These are phyloP conservation scores for Pyrus communis DNA, from an alignment of 306 rosid species.

Conservation along the genomic window DNA sequence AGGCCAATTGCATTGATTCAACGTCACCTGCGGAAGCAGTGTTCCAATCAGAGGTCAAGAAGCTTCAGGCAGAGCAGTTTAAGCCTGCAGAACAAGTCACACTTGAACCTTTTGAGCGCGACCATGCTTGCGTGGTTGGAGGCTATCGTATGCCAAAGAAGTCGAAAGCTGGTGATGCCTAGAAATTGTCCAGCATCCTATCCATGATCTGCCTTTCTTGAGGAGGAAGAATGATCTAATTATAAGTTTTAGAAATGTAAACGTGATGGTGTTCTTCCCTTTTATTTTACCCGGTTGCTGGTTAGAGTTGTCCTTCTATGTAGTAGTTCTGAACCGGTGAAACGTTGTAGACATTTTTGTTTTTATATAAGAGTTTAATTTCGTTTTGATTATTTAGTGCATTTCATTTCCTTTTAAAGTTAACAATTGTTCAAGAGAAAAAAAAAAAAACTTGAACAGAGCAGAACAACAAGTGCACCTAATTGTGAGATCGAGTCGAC, in stretches of 20 bases:
- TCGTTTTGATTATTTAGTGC: not conserved
- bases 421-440: too few species aligned
- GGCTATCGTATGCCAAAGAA: constrained; percentile 66
- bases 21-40: constrained; percentile 75
- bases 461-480: too few species aligned
- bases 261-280: not conserved
- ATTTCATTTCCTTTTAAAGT: too few species aligned
- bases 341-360: not conserved
- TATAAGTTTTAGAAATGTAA: not conserved
- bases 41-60: constrained; percentile 68
- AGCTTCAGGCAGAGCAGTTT: constrained; percentile 77
- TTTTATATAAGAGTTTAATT: not conserved
- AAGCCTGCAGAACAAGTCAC: constrained; percentile 86
- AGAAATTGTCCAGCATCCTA: not conserved
- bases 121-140: constrained; percentile 93
- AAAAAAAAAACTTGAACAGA: too few species aligned
- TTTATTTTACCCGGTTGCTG: not conserved
- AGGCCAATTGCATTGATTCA: constrained; percentile 94
- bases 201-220: not conserved
- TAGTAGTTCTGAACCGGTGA: not conserved
- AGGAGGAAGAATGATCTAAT: not conserved
- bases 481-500: too few species aligned
- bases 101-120: constrained; percentile 86
- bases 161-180: constrained; percentile 20
- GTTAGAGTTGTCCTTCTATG: not conserved